These are phyloP conservation scores for Conringia planisiliqua DNA, from an alignment of 345 rosid genomes.

Conservation along the genomic window DNA sequence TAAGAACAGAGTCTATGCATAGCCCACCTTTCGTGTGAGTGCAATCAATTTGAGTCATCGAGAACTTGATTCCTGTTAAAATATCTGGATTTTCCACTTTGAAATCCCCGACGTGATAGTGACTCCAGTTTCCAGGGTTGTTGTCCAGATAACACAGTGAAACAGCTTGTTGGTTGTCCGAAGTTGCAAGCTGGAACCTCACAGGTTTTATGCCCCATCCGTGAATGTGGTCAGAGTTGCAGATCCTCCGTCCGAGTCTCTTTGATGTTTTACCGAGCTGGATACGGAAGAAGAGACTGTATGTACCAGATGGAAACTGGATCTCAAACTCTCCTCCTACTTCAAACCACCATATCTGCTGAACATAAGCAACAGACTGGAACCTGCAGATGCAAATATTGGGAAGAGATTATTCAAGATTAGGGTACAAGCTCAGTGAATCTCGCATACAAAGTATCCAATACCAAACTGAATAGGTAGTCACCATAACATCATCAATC, in stretches of 20 bases:
- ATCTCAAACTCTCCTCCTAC: conserved; percentile 82
- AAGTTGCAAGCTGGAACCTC: conserved; percentile 66
- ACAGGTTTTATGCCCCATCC: conserved; percentile 93
- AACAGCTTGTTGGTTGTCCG: conserved; percentile 59
- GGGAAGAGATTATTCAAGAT: neutral
- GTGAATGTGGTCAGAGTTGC: conserved; percentile 70
- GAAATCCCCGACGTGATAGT: conserved; percentile 77
- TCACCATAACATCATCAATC: neutral
- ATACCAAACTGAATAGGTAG: neutral
- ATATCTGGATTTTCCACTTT: conserved; percentile 37
- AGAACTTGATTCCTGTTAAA: conserved; percentile 51
- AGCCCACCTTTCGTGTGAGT: conserved; percentile 97
- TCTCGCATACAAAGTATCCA: neutral
- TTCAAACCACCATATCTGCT: conserved; percentile 97
- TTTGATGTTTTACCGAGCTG: conserved; percentile 62
- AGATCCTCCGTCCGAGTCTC: conserved; percentile 69
- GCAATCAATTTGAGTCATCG: conserved; percentile 84
- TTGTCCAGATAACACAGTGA: conserved; percentile 51
- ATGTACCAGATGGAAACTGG: conserved; percentile 68
- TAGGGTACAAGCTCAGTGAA: neutral
- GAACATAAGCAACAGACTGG: conserved; percentile 73
- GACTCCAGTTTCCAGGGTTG: conserved; percentile 63
- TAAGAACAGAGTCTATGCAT: conserved; percentile 62
- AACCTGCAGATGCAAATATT: conserved; percentile 42
- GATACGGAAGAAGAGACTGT: conserved; percentile 76